Evolutionary conservation across 2,329 filamentous ascomycete species (phyloP), one percentile per base, ranked within the genome.

Genomic region (Amphichorda felina): DNA sequence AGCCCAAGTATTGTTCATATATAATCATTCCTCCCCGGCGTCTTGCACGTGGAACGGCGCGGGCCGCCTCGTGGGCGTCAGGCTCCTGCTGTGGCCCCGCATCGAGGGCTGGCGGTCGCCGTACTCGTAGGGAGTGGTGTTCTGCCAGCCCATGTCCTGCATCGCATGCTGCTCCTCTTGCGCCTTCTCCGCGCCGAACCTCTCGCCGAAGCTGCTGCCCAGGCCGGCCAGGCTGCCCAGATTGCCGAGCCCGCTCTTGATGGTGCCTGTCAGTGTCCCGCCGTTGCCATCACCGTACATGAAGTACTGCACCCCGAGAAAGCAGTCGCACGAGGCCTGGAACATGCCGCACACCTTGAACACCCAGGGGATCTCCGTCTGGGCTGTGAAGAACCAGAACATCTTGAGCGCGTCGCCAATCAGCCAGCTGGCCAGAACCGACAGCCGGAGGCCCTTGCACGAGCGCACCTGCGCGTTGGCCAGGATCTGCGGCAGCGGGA

Each of bases 341-440:
- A 91, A 87, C 37, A 86, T 66, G 44, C 82, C 85, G 51, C 83
- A 89, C 15, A 85, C 59, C 63, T 89, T 89, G 59, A 91, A 93
- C 2, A 81, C 75, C 69, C 71, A 70, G 0, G 84, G 83, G 22
- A 91, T 84, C 48, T 70, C 65, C 4, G 73, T 73, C 2, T 68
- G 72, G 1, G 79, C 72, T 2, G 78, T 82, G 41, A 88, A 81
- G 62, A 89, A 91, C 76, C 76, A 81, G 49, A 86, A 82, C 70
- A 89, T 82, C 68, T 93, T 93, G 78, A 91, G 86, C 8, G 72
- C 66, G 56, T 93, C 84, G 41, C 84, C 84, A 3, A 80, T 60
- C 36, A 93, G 63, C 84, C 84, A 93, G 54, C 79, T 86, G 19
- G 67, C 72, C 39, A 91, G 62, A 4, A 93, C 78, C 6, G 79